Evolutionary conservation across 2,329 filamentous ascomycete genomes (phyloP).

Genomic region (Polychaeton citri): DNA sequence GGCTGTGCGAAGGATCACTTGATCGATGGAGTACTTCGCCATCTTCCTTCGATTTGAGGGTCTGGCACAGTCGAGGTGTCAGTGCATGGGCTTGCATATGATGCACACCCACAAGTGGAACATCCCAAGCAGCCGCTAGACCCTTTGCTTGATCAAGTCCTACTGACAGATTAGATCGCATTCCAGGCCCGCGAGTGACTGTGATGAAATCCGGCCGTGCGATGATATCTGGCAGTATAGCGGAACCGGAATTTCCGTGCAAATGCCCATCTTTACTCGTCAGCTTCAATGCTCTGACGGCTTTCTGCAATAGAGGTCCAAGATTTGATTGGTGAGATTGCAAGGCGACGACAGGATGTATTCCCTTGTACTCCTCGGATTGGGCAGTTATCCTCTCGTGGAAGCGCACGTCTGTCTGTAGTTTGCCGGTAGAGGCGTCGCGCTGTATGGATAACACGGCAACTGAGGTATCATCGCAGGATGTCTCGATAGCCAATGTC

Average conservation of each 20-base stretch:
- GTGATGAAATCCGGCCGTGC: constrained; percentile 67
- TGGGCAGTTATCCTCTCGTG: constrained; percentile 73
- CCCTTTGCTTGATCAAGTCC: constrained; percentile 81
- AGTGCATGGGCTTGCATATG: constrained; percentile 97
- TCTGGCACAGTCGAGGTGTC: constrained; percentile 56
- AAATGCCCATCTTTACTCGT: not conserved
- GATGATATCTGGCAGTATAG: not conserved
- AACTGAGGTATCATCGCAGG: constrained; percentile 88
- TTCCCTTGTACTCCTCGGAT: constrained; percentile 59
- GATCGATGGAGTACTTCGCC: not conserved
- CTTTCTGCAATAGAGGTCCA: constrained; percentile 52
- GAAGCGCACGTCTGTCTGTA: constrained; percentile 39
- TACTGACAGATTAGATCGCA: constrained; percentile 62
- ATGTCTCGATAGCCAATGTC: constrained; percentile 65
- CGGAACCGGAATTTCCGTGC: not conserved
- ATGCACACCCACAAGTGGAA: constrained; percentile 75
- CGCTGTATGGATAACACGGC: constrained; percentile 52
- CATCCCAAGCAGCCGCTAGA: constrained; percentile 66
- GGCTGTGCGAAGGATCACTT: not conserved
- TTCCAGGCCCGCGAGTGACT: constrained; percentile 82
- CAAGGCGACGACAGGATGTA: constrained; percentile 66
- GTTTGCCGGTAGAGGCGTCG: constrained; percentile 17
- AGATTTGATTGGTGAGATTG: constrained; percentile 62
- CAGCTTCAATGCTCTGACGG: constrained; percentile 31
- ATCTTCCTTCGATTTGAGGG: not conserved